Conservation (phyloP, 306 rosid genomes). For the Abrus pulchellus region DNA sequence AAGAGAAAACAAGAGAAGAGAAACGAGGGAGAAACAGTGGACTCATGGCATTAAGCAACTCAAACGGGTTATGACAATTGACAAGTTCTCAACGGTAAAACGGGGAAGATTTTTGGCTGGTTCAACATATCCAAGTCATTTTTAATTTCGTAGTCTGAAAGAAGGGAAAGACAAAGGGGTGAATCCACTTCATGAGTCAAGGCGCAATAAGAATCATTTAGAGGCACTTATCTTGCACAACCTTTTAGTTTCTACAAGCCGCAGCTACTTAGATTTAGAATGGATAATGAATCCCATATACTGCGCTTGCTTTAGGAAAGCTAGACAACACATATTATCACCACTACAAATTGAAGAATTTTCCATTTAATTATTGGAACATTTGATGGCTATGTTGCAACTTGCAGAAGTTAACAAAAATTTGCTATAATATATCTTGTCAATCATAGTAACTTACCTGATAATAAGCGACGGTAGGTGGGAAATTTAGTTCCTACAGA, state of each 20-base stretch:
- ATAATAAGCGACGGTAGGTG: background rate
- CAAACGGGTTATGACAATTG: too few species aligned
- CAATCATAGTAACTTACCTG: conserved; percentile 4
- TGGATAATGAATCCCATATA: background rate
- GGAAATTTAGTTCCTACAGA: background rate
- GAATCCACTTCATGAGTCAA: too few species aligned
- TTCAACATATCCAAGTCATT: background rate
- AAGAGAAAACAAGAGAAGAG: too few species aligned
- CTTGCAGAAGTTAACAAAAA: background rate
- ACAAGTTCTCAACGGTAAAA: too few species aligned
- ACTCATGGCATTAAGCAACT: too few species aligned
- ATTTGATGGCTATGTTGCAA: background rate
- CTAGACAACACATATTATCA: too few species aligned
- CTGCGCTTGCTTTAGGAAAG: background rate
- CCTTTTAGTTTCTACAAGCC: background rate
- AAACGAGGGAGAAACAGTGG: too few species aligned
- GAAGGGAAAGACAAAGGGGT: background rate
- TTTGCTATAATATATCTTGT: background rate
- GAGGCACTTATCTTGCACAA: background rate
- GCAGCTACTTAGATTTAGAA: background rate
- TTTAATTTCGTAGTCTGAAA: background rate
- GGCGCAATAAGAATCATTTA: background rate
- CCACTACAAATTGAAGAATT: too few species aligned
- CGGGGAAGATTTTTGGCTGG: background rate
- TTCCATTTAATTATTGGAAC: too few species aligned